Percentiles rank a stretch among this genome's conserved stretches.
Evolutionary conservation across 2,329 filamentous ascomycete genomes (phyloP).

Genomic region (Ceratocystis ficicola): DNA sequence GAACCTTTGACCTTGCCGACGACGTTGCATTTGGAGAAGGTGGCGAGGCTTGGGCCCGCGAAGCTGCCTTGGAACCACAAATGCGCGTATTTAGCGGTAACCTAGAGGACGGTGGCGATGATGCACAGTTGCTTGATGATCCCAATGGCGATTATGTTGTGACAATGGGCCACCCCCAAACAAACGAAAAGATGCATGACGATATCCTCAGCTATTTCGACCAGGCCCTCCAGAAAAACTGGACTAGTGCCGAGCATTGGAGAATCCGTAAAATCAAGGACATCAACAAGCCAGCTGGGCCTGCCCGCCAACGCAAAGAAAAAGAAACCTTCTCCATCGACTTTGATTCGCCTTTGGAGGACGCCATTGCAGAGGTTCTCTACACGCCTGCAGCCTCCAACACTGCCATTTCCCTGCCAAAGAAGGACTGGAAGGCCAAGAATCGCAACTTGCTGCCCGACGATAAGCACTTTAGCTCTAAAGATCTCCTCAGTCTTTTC

Average conservation of each 20-base stretch:
- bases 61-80: slow-evolving; percentile 76
- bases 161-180: slow-evolving; percentile 54
- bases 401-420: slow-evolving; percentile 70
- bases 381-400: slow-evolving; percentile 74
- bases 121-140: slow-evolving; percentile 41
- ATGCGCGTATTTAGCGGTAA: slow-evolving; percentile 63
- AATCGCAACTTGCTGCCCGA: slow-evolving; percentile 86
- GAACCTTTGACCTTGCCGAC: slow-evolving; percentile 59
- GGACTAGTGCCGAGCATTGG: slow-evolving; percentile 98
- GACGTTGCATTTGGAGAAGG: slow-evolving; percentile 88
- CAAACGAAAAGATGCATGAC: slow-evolving; percentile 58
- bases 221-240: slow-evolving; percentile 90
- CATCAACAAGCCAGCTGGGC: slow-evolving; percentile 49
- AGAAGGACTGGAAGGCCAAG: slow-evolving; percentile 92
- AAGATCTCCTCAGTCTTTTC: slow-evolving; percentile 78
- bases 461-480: slow-evolving; percentile 96
- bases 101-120: slow-evolving; percentile 42
- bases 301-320: slow-evolving; percentile 65
- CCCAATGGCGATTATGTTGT: slow-evolving; percentile 57
- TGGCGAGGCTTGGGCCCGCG: slow-evolving; percentile 86
- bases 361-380: slow-evolving; percentile 58
- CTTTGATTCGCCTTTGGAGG: slow-evolving; percentile 64
- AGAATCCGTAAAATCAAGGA: slow-evolving; percentile 88
- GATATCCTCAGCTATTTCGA: slow-evolving; percentile 98
- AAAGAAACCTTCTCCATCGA: slow-evolving; percentile 95